These are phyloP conservation scores for Hemileccinum rubropunctum DNA, from an alignment of 768 basidiomycete genomes.

Conservation along the genomic window DNA sequence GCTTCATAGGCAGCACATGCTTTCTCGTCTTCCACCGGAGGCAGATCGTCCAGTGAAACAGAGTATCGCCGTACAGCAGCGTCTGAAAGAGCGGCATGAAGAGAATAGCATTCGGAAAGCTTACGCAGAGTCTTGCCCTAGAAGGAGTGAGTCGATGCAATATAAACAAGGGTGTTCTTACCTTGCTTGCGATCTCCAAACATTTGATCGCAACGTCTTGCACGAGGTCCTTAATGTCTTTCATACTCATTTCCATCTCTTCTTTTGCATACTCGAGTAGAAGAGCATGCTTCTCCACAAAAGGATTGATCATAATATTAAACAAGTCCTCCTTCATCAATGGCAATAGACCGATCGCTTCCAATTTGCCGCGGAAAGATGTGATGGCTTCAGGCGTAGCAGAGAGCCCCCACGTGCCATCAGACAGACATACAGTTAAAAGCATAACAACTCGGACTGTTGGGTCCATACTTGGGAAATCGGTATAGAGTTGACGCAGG, in stretches of 20 bases:
- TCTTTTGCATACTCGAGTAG: conserved; percentile 50
- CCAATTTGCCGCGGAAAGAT: conserved; percentile 50
- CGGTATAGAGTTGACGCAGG: conserved; percentile 59
- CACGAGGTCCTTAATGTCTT: conserved; percentile 46
- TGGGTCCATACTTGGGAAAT: conserved; percentile 62
- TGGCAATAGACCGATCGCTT: conserved; percentile 52
- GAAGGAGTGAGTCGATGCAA: conserved; percentile 10
- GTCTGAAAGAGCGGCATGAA: conserved; percentile 43
- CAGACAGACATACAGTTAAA: conserved; percentile 57
- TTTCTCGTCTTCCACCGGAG: conserved; percentile 48
- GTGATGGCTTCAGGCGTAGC: conserved; percentile 23
- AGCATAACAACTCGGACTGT: conserved; percentile 70
- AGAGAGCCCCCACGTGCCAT: conserved; percentile 25
- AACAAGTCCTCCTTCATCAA: conserved; percentile 57
- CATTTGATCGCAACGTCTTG: conserved; percentile 59
- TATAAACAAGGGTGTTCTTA: conserved; percentile 7
- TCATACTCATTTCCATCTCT: conserved; percentile 40
- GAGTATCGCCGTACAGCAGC: conserved; percentile 51
- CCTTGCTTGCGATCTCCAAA: conserved; percentile 58
- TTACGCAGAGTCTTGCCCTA: conserved; percentile 67
- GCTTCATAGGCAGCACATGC: conserved; percentile 46
- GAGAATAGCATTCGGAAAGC: conserved; percentile 48
- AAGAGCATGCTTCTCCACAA: conserved; percentile 55
- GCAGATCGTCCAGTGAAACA: conserved; percentile 53
- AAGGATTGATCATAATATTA: conserved; percentile 65